Evolutionary conservation across 2,329 filamentous ascomycete species (phyloP).

Genomic region (Alternaria triticimaculans): DNA sequence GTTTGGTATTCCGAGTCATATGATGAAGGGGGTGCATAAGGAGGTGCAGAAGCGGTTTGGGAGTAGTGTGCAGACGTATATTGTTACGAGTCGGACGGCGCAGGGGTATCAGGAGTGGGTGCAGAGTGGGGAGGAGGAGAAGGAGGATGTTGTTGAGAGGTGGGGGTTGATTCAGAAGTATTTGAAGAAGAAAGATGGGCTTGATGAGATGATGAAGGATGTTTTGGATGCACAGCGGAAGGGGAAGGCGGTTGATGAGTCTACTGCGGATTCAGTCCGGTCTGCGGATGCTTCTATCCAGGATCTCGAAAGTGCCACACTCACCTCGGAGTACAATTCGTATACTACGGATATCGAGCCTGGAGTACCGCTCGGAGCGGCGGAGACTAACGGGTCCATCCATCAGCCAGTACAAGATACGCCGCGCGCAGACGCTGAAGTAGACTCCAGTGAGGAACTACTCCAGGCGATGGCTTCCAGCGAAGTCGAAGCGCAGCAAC

Average conservation of each 20-base stretch:
- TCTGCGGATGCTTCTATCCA: not conserved
- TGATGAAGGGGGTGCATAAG: conserved; percentile 24
- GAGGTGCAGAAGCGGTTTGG: conserved; percentile 23
- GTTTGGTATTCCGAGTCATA: conserved; percentile 22
- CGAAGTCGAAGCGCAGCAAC: conserved; percentile 9
- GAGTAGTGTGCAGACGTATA: conserved; percentile 16
- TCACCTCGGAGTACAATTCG: not conserved
- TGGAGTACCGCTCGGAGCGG: not conserved
- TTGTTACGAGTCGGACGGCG: conserved; percentile 20
- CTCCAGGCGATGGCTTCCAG: conserved; percentile 23
- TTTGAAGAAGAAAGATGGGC: conserved; percentile 11
- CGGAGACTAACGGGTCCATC: not conserved
- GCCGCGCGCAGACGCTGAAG: not conserved
- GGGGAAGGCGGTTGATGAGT: not conserved
- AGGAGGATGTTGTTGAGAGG: conserved; percentile 17
- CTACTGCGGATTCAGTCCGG: not conserved
- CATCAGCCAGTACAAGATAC: not conserved
- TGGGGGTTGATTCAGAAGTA: conserved; percentile 21
- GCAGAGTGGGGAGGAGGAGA: conserved; percentile 20
- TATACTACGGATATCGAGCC: not conserved
- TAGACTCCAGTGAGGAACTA: not conserved
- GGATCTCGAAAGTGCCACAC: not conserved
- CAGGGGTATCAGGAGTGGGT: conserved; percentile 30
- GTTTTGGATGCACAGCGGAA: not conserved
- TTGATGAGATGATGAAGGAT: conserved; percentile 31